Evolutionary conservation across 176 grass and related monocot species (phyloP).

Genomic region (Eleusine indica): DNA sequence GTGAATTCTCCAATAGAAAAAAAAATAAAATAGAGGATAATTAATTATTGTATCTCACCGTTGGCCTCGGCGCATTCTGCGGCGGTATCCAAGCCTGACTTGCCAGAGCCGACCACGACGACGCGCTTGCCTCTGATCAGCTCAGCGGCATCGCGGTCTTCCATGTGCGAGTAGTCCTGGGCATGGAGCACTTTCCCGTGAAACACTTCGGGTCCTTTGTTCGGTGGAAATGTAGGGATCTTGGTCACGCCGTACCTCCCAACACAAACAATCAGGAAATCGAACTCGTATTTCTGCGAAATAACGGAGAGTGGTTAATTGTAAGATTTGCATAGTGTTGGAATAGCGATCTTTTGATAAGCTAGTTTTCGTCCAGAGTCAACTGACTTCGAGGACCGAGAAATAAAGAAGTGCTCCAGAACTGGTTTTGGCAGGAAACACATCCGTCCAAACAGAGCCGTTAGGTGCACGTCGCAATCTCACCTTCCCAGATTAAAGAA

Average conservation of each 20-base stretch:
- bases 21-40: too few relatives aligned
- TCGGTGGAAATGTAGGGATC: constrained; percentile 52
- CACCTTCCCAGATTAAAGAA: too few relatives aligned
- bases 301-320: too few relatives aligned
- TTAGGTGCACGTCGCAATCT: too few relatives aligned
- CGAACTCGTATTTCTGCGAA: constrained; percentile 49
- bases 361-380: too few relatives aligned
- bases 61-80: constrained; percentile 56
- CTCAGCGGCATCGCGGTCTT: constrained; percentile 28
- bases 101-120: constrained; percentile 48
- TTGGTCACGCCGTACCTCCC: constrained; percentile 73
- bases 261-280: constrained; percentile 82
- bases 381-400: too few relatives aligned
- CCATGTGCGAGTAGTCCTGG: constrained; percentile 58
- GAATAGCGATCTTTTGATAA: too few relatives aligned
- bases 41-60: not conserved
- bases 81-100: constrained; percentile 45
- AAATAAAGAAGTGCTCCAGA: too few relatives aligned
- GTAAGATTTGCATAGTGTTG: too few relatives aligned
- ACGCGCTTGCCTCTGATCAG: constrained; percentile 58
- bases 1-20: too few relatives aligned
- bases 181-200: constrained; percentile 58
- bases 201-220: constrained; percentile 60
- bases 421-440: too few relatives aligned
- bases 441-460: too few relatives aligned